Conservation (phyloP, 2,329 filamentous ascomycete genomes). For the Atkinsonella hypoxylon region DNA sequence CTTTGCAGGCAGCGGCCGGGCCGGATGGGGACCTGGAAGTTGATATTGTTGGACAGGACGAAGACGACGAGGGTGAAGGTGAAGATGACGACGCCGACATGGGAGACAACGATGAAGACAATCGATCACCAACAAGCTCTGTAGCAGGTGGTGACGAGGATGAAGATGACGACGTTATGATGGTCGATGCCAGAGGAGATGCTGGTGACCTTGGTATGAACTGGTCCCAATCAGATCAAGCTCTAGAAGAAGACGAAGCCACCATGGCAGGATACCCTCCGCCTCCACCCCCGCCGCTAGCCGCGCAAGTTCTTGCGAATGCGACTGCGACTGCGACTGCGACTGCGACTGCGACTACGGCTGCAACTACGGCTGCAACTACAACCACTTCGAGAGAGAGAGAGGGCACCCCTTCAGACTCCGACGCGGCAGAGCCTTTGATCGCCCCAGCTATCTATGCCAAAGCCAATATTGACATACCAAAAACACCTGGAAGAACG, state of each 20-base stretch:
- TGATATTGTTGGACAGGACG: slow-evolving; percentile 18
- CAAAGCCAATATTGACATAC: slow-evolving; percentile 60
- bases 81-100: slow-evolving; percentile 44
- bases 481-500: slow-evolving; percentile 61
- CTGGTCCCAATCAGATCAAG: slow-evolving; percentile 47
- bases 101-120: slow-evolving; percentile 27
- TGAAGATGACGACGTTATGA: slow-evolving; percentile 45
- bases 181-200: slow-evolving; percentile 39
- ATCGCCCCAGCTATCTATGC: slow-evolving; percentile 49
- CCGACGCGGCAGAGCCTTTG: slow-evolving; percentile 54
- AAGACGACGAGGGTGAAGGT: slow-evolving; percentile 45
- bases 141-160: slow-evolving; percentile 30
- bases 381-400: slow-evolving; percentile 35
- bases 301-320: slow-evolving; percentile 33
- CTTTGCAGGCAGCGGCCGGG: slow-evolving; percentile 22
- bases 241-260: slow-evolving; percentile 63
- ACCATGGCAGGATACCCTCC: slow-evolving; percentile 64
- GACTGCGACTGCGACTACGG: slow-evolving; percentile 5
- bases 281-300: slow-evolving; percentile 52
- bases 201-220: slow-evolving; percentile 35
- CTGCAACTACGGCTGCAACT: slow-evolving; percentile 14
- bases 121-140: slow-evolving; percentile 22
- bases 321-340: slow-evolving; percentile 19
- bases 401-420: slow-evolving; percentile 58
- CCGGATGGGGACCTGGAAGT: slow-evolving; percentile 17